phyloP scores from a whole-genome alignment of 2,329 filamentous ascomycete species.

The Hymenotorrendiella dingleyae region DNA sequence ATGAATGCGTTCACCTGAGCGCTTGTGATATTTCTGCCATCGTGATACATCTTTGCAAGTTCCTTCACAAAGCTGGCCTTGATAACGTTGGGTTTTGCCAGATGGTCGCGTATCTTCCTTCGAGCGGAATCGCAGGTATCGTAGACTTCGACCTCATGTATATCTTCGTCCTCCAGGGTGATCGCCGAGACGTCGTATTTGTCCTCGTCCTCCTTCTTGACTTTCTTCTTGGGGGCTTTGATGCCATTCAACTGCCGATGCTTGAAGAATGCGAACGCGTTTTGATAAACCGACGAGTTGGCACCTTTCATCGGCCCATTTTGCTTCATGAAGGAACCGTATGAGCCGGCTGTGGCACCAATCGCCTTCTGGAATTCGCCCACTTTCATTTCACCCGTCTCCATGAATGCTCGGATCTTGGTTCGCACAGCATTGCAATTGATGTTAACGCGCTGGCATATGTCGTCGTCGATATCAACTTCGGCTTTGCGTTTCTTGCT shows the following conservation, averaged over 20 bases:
- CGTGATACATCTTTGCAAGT: slow-evolving; percentile 38
- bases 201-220: slow-evolving; percentile 27
- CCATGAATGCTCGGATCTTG: slow-evolving; percentile 38
- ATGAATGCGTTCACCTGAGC: slow-evolving; percentile 40
- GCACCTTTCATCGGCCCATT: slow-evolving; percentile 35
- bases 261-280: slow-evolving; percentile 42
- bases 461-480: slow-evolving; percentile 17
- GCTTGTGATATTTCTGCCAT: slow-evolving; percentile 32
- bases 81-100: slow-evolving; percentile 41
- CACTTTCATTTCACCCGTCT: slow-evolving; percentile 38
- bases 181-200: slow-evolving; percentile 38
- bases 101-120: slow-evolving; percentile 47
- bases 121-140: slow-evolving; percentile 55
- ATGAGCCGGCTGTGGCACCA: slow-evolving; percentile 32
- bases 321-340: slow-evolving; percentile 43
- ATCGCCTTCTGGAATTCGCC: slow-evolving; percentile 38
- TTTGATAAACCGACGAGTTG: slow-evolving; percentile 31
- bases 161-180: slow-evolving; percentile 41
- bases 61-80: slow-evolving; percentile 47
- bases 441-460: slow-evolving; percentile 8
- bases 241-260: slow-evolving; percentile 44
- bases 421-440: slow-evolving; percentile 34
- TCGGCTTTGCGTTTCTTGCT: slow-evolving; percentile 5
- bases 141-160: slow-evolving; percentile 41
- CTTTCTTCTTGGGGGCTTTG: slow-evolving; percentile 30